phyloP scores from a whole-genome alignment of 2,329 filamentous ascomycete genomes.

The Stylonectria norvegica region DNA sequence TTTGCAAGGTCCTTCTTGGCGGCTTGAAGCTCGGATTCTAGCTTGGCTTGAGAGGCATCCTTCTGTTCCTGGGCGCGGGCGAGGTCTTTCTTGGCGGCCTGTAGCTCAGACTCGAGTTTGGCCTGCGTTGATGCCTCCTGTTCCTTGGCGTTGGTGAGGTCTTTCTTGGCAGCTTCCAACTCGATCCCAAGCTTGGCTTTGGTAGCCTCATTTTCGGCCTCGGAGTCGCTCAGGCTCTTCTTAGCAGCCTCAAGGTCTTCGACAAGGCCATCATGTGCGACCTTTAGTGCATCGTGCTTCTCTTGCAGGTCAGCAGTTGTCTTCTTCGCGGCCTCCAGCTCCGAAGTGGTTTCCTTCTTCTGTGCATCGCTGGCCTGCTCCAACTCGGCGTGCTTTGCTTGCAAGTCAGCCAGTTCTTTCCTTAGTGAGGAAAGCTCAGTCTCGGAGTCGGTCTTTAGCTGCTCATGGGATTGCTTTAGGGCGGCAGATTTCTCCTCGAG shows the following conservation, averaged over 20 bases:
- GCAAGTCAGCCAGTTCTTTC: not conserved
- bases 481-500: not conserved
- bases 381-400: conserved; percentile 28
- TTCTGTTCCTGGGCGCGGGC: conserved; percentile 21
- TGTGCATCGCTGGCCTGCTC: conserved; percentile 22
- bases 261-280: conserved; percentile 21
- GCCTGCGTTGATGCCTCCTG: conserved; percentile 20
- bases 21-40: conserved; percentile 24
- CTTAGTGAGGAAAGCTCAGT: not conserved
- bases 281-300: conserved; percentile 25
- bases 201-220: conserved; percentile 20
- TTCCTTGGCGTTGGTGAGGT: conserved; percentile 23
- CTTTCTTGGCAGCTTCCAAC: conserved; percentile 31
- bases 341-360: conserved; percentile 32
- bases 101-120: conserved; percentile 27
- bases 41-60: conserved; percentile 19
- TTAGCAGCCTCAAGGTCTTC: conserved; percentile 30
- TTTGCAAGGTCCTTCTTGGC: conserved; percentile 30
- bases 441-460: not conserved
- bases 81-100: conserved; percentile 30
- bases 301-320: conserved; percentile 26
- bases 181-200: conserved; percentile 25
- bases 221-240: conserved; percentile 27
- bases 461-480: not conserved
- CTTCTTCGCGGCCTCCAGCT: conserved; percentile 31